Conservation (phyloP, 257 asterid species). For the Rauvolfia tetraphylla region DNA sequence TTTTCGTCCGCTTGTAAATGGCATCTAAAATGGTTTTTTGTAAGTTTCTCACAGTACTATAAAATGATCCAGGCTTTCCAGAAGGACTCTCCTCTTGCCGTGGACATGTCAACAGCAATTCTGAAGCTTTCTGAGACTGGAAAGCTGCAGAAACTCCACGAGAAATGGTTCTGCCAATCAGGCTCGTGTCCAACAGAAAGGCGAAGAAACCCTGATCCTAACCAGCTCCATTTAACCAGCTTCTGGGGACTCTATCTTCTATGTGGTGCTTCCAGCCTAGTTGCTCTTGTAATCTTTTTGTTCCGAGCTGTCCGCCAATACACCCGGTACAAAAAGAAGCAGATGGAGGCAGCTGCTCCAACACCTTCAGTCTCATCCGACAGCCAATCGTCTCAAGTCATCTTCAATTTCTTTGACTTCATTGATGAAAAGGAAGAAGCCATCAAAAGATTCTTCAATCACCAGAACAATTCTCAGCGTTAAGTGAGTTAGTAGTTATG, state of each 20-base stretch:
- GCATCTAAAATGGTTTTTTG: neutral
- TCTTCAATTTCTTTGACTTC: constrained; percentile 32
- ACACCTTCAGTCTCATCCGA: constrained; percentile 10
- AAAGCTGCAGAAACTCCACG: constrained; percentile 52
- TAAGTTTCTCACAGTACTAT: neutral
- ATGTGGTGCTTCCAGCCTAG: constrained; percentile 35
- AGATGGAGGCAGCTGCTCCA: constrained; percentile 21
- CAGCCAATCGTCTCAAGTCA: constrained; percentile 15
- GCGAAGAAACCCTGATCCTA: constrained; percentile 43
- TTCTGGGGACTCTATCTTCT: constrained; percentile 78
- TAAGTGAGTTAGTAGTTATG: constrained; percentile 5
- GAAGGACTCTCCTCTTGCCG: constrained; percentile 69
- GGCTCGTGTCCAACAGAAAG: constrained; percentile 45
- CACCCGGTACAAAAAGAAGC: constrained; percentile 24
- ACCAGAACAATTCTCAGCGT: constrained; percentile 21
- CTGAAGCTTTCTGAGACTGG: constrained; percentile 63
- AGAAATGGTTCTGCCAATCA: constrained; percentile 61
- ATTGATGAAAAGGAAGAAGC: constrained; percentile 45
- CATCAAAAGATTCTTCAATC: constrained; percentile 31
- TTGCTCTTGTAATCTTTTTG: constrained; percentile 20
- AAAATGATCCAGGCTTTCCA: constrained; percentile 51
- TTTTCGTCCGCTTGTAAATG: neutral
- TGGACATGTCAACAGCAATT: constrained; percentile 74
- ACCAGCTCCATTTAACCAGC: constrained; percentile 64
- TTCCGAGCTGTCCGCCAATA: constrained; percentile 29